Conservation (phyloP, 371 early-diverging fungal genomes). For the Mortierella sp. region DNA sequence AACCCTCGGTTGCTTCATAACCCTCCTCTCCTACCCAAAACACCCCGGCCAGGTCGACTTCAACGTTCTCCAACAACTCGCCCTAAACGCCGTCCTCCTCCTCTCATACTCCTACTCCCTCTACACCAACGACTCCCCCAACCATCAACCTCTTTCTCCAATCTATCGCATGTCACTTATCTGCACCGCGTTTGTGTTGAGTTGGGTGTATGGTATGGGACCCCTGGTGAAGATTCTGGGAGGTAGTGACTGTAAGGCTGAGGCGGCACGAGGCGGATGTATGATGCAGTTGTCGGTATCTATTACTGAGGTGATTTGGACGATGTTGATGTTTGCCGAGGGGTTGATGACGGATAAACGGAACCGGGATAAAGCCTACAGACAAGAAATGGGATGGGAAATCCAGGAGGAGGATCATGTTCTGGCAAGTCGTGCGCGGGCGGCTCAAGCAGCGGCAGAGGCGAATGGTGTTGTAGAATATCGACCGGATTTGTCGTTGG, state of each 20-base stretch:
- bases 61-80: slow-evolving; percentile 14
- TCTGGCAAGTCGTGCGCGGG: background rate
- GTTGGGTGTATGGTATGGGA: slow-evolving; percentile 16
- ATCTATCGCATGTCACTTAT: slow-evolving; percentile 16
- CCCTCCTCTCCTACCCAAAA: slow-evolving; percentile 15
- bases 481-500: slow-evolving; percentile 33
- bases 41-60: background rate
- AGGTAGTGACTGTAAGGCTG: background rate
- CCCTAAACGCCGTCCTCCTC: slow-evolving; percentile 23
- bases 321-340: slow-evolving; percentile 11
- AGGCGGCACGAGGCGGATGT: background rate
- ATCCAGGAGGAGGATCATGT: slow-evolving; percentile 14
- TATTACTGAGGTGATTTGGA: slow-evolving; percentile 11
- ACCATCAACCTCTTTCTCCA: background rate
- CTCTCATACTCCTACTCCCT: slow-evolving; percentile 22
- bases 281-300: slow-evolving; percentile 24
- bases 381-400: background rate
- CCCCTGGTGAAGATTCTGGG: slow-evolving; percentile 17
- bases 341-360: slow-evolving; percentile 6
- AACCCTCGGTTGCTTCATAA: slow-evolving; percentile 19
- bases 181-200: slow-evolving; percentile 9
- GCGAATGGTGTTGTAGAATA: slow-evolving; percentile 12
- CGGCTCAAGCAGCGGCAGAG: background rate
- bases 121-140: slow-evolving; percentile 2
- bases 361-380: slow-evolving; percentile 12